Conservation (phyloP, 305 asterid genomes). For the Fraxinus albicans region DNA sequence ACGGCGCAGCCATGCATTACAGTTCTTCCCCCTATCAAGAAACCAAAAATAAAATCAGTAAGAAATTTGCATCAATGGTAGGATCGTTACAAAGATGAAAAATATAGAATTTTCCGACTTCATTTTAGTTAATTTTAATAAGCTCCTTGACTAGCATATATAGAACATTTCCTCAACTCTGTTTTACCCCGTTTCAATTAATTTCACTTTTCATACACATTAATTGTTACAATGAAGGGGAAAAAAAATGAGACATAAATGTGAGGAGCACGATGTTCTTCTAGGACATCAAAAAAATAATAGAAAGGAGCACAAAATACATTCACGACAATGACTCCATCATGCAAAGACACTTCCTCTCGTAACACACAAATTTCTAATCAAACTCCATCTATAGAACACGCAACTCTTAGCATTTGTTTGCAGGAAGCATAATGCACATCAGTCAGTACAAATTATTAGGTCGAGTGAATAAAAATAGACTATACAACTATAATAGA, state of each 20-base stretch:
- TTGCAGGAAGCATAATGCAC: neutral
- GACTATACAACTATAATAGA: neutral
- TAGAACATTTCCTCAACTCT: neutral
- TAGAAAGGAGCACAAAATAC: neutral
- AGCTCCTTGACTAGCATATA: neutral
- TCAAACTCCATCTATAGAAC: neutral
- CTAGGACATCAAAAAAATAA: neutral
- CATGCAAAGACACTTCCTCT: neutral
- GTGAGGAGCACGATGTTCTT: neutral
- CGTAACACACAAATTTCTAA: neutral
- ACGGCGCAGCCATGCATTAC: neutral
- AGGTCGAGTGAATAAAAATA: neutral
- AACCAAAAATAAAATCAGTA: neutral
- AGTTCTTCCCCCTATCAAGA: neutral
- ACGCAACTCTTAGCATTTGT: neutral
- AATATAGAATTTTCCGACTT: neutral
- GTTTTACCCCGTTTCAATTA: neutral
- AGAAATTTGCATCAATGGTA: neutral
- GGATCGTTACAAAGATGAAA: neutral
- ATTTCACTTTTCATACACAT: neutral
- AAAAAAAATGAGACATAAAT: neutral
- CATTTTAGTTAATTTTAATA: neutral
- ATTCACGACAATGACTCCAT: neutral
- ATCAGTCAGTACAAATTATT: neutral
- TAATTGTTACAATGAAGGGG: neutral